Percentiles rank a stretch among this genome's conserved stretches.
Conservation (phyloP, 2,329 filamentous ascomycete genomes). For the Cladosporium colombiae region DNA sequence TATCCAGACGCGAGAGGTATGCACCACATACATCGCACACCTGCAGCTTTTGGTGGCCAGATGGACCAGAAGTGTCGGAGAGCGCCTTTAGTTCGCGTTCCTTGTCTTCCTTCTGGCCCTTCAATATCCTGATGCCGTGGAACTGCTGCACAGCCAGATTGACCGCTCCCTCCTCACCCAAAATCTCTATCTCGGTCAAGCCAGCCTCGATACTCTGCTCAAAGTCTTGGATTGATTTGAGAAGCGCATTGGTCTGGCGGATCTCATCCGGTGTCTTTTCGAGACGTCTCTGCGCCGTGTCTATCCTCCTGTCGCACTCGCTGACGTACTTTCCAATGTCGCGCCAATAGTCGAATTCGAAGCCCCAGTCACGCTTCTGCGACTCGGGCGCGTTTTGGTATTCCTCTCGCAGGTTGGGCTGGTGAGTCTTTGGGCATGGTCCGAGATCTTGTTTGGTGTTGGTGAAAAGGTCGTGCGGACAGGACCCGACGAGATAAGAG, state of each 20-base stretch:
- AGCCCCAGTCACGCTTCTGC: slow-evolving; percentile 77
- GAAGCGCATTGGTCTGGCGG: slow-evolving; percentile 83
- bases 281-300: slow-evolving; percentile 80
- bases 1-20: slow-evolving; percentile 88
- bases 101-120: slow-evolving; percentile 76
- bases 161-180: slow-evolving; percentile 80
- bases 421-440: slow-evolving; percentile 83
- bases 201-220: slow-evolving; percentile 76
- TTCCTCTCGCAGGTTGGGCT: slow-evolving; percentile 82
- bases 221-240: slow-evolving; percentile 84
- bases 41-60: slow-evolving; percentile 95
- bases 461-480: slow-evolving; percentile 97
- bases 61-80: slow-evolving; percentile 87
- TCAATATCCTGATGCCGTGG: slow-evolving; percentile 78
- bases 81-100: slow-evolving; percentile 88
- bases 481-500: slow-evolving; percentile 89
- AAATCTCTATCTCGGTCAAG: slow-evolving; percentile 79
- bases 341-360: slow-evolving; percentile 95
- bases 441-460: slow-evolving; percentile 99
- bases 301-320: slow-evolving; percentile 92
- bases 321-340: slow-evolving; percentile 97
- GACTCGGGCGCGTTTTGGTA: slow-evolving; percentile 73
- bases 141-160: slow-evolving; percentile 83
- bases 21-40: slow-evolving; percentile 98
- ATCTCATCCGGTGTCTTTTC: slow-evolving; percentile 99